Percentiles rank a stretch among this genome's conserved stretches.
Conservation (phyloP, 164 flowering plant genomes). For the Vitis riparia region DNA sequence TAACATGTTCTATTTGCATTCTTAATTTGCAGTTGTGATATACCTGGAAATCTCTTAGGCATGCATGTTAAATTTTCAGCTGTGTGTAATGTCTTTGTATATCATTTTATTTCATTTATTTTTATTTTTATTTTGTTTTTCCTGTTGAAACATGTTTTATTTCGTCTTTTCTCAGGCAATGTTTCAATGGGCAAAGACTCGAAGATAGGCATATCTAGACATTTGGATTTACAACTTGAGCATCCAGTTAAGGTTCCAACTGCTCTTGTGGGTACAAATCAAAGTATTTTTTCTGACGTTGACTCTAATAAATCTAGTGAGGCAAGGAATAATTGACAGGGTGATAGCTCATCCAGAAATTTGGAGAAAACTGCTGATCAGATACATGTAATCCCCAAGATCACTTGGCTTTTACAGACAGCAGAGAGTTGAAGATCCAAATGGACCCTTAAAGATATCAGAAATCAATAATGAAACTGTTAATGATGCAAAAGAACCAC, state of each 20-base stretch:
- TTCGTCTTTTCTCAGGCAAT: constrained; percentile 31
- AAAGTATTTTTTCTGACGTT: constrained; percentile 21
- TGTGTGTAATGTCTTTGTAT: not conserved
- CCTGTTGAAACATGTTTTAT: not conserved
- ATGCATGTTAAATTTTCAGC: no score
- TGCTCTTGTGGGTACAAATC: constrained; percentile 17
- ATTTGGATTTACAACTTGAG: constrained; percentile 30
- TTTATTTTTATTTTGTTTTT: not conserved
- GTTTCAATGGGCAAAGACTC: constrained; percentile 48
- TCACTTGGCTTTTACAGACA: constrained; percentile 21
- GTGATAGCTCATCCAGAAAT: constrained; percentile 25
- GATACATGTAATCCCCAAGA: constrained; percentile 18
- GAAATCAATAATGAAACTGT: constrained; percentile 26
- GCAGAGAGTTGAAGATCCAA: constrained; percentile 25
- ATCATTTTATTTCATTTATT: not conserved
- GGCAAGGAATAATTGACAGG: constrained; percentile 25
- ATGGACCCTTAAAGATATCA: constrained; percentile 22
- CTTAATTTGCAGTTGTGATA: no score
- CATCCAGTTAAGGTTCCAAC: constrained; percentile 22
- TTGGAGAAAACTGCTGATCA: constrained; percentile 23
- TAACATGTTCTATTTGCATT: no score
- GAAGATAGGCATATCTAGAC: constrained; percentile 37
- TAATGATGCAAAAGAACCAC: constrained; percentile 31
- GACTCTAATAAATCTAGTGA: constrained; percentile 16
- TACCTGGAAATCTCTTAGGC: no score